phyloP scores from a whole-genome alignment of 1,284 basidiomycete genomes.

The Hypsizygus ulmarius region DNA sequence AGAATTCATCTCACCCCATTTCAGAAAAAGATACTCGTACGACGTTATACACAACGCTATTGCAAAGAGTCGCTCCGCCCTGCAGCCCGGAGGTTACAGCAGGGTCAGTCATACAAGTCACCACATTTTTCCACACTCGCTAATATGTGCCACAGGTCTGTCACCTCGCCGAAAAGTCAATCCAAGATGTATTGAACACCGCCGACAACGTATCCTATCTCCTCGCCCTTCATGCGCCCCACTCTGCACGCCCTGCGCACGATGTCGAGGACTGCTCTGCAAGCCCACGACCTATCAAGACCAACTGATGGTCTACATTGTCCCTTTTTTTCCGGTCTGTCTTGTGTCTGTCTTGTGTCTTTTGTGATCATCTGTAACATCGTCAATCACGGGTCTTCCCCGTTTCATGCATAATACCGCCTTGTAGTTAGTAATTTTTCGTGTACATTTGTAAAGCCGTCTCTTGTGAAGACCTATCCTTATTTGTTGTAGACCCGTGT shows the following conservation, averaged over 20 bases:
- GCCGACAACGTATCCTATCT: constrained; percentile 63
- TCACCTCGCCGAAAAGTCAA: constrained; percentile 65
- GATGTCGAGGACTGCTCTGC: constrained; percentile 28
- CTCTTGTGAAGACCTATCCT: constrained; percentile 6
- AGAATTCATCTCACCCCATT: constrained; percentile 16
- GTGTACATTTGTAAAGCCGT: constrained; percentile 14
- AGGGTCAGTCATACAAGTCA: constrained; percentile 47
- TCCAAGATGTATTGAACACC: constrained; percentile 62
- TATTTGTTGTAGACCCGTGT: constrained; percentile 13
- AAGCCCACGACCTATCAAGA: constrained; percentile 27
- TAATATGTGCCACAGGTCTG: constrained; percentile 49
- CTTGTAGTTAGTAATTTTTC: constrained; percentile 19
- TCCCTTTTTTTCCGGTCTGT: constrained; percentile 6
- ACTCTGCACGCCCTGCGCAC: constrained; percentile 22
- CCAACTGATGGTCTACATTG: constrained; percentile 20
- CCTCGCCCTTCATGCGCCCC: constrained; percentile 54
- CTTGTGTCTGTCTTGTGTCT: constrained; percentile 6
- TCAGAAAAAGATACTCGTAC: constrained; percentile 67
- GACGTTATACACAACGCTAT: constrained; percentile 80
- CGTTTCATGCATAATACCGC: constrained; percentile 9
- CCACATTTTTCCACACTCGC: constrained; percentile 5
- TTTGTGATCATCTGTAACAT: constrained; percentile 17
- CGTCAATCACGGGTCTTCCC: constrained; percentile 8
- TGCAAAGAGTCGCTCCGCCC: constrained; percentile 58
- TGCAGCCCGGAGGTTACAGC: constrained; percentile 71